Base-by-base conservation (phyloP, 2,329 filamentous ascomycete genomes). In the Penicillium sp. region DNA sequence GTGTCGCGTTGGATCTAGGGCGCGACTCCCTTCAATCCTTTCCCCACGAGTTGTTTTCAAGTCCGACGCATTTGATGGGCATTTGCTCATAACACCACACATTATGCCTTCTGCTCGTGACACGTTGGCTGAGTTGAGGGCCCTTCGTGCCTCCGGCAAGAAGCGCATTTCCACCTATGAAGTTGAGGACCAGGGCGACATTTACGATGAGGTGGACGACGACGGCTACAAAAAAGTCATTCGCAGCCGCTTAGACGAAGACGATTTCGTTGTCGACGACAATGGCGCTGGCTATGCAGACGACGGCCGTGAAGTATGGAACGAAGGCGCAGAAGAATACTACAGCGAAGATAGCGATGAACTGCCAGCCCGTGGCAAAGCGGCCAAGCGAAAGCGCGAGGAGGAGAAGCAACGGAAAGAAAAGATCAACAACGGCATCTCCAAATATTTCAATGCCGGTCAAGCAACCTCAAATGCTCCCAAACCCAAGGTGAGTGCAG, bases 211-310 rank as follows among this genome's bases (percentile, higher is more conserved):
- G 66, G 91, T 99, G 44, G 92, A 97, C 68, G 94, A 99, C 66
- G 93, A 94, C 66, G 89, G 89, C 47, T 99, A 99, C 80, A 96
- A 96, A 78, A 95, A 95, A 71, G 87, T 97, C 61, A 91, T 99
- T 13, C 85, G 94, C 39, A 85, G 87, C 51, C 87, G 94, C 43
- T 80, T 99, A 47, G 89, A 97, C 68, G 82, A 95, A 66, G 94
- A 99, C 65, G 94, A 99, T 75, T 99, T 99, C 67, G 93, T 99
- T 47, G 92, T 99, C 54, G 94, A 97, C 77, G 94, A 99, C 76
- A 95, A 96, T 76, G 93, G 93, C 67, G 90, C 93, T 70, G 93
- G 94, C 34, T 99, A 99, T 67, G 93, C 90, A 60, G 93, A 97
- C 70, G 94, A 97, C 68, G 94, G 94, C 55, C 69, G 94, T 50